Conservation (phyloP, 2,329 filamentous ascomycete species). For the Fusarium gaditjirri region DNA sequence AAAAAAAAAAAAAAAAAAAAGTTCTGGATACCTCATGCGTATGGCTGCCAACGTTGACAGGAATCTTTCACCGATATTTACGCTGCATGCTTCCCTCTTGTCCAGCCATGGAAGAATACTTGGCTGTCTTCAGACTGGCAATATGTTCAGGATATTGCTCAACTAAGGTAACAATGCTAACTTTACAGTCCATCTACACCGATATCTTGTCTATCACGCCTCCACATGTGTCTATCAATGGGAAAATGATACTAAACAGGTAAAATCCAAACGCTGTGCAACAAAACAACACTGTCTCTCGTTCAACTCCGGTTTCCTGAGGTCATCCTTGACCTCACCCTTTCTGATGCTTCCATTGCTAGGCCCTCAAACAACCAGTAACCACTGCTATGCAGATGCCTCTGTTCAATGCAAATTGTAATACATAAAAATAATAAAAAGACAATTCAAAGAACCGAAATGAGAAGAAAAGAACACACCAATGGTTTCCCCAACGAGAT, state of each 20-base stretch:
- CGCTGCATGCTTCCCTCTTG: constrained; percentile 8
- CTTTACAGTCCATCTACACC: constrained; percentile 34
- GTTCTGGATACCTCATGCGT: not conserved
- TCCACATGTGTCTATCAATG: constrained; percentile 27
- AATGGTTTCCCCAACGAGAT: constrained; percentile 24
- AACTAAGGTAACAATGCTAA: constrained; percentile 28
- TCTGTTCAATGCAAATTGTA: constrained; percentile 31
- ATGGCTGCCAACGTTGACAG: constrained; percentile 6
- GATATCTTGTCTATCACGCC: constrained; percentile 30
- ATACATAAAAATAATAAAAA: constrained; percentile 31
- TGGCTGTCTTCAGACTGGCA: not conserved
- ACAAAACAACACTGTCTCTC: constrained; percentile 21
- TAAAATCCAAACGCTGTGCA: constrained; percentile 24
- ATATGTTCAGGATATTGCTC: constrained; percentile 13
- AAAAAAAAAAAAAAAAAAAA: not conserved
- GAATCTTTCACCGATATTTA: constrained; percentile 11
- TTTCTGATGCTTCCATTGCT: constrained; percentile 19
- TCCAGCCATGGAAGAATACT: constrained; percentile 15
- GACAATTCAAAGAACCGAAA: constrained; percentile 37
- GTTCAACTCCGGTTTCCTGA: constrained; percentile 32
- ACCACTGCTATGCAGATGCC: constrained; percentile 30
- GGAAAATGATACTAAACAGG: constrained; percentile 5
- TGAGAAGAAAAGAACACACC: constrained; percentile 1
- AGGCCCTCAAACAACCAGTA: constrained; percentile 5
- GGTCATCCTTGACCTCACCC: constrained; percentile 20